Conservation (phyloP, 805 yeast species). For the Blastobotrys attinorum region DNA sequence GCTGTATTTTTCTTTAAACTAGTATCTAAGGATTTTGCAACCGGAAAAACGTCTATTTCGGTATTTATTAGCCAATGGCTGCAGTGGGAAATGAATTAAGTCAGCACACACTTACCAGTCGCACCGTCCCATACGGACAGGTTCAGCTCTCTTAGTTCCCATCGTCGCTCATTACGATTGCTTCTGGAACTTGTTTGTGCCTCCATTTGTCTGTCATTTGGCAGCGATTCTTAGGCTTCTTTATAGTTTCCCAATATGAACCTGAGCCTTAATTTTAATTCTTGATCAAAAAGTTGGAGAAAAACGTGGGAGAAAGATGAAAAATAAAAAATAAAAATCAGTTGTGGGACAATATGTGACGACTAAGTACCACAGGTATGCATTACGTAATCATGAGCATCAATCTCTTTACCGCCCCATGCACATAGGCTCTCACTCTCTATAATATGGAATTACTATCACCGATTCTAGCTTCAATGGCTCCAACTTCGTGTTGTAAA, state of each 20-base stretch:
- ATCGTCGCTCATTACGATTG: slow-evolving; percentile 14
- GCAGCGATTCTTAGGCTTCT: background rate
- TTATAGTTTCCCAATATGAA: background rate
- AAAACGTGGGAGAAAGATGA: too few relatives aligned
- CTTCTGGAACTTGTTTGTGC: background rate
- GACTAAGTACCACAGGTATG: too few relatives aligned
- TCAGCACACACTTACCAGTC: slow-evolving; percentile 21
- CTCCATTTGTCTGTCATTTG: background rate
- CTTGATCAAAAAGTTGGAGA: too few relatives aligned
- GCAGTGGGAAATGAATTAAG: background rate
- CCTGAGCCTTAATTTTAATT: too few relatives aligned
- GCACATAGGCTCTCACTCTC: too few relatives aligned
- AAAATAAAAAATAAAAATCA: too few relatives aligned
- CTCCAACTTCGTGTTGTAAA: slow-evolving; percentile 37
- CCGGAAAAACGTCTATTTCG: slow-evolving; percentile 14
- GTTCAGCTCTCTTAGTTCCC: slow-evolving; percentile 35
- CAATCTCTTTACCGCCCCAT: too few relatives aligned
- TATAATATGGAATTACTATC: too few relatives aligned
- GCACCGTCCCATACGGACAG: slow-evolving; percentile 48
- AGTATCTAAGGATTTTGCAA: slow-evolving; percentile 39
- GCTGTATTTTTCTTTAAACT: slow-evolving; percentile 75
- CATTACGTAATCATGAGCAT: too few relatives aligned
- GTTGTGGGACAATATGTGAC: too few relatives aligned
- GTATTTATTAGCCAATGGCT: too few relatives aligned
- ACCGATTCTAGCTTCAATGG: slow-evolving; percentile 26